phyloP scores from a whole-genome alignment of 768 basidiomycete species.

The Punctularia strigosozonata region DNA sequence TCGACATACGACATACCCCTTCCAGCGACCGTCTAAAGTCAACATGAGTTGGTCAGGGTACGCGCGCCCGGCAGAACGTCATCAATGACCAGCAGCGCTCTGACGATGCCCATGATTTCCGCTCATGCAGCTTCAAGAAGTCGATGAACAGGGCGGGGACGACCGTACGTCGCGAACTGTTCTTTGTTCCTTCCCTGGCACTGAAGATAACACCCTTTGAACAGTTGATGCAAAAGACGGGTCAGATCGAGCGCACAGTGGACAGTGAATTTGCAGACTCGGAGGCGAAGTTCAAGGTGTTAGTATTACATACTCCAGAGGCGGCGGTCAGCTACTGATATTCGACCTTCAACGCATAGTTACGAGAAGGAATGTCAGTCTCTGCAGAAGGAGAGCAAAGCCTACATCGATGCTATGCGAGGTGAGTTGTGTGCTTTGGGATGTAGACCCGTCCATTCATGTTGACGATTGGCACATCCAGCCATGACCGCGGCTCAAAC shows the following conservation, averaged over 20 bases:
- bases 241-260: conserved; percentile 92
- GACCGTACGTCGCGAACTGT: conserved; percentile 37
- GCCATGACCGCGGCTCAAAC: conserved; percentile 93
- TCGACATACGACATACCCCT: no score
- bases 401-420: conserved; percentile 90
- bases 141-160: conserved; percentile 86
- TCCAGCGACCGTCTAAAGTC: no score
- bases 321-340: conserved; percentile 3
- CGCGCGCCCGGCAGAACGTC: not conserved
- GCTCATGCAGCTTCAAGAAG: conserved; percentile 76
- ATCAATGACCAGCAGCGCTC: not conserved
- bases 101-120: no score
- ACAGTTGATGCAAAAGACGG: conserved; percentile 93
- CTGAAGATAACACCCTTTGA: conserved; percentile 6
- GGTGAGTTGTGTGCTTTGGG: conserved; percentile 35
- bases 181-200: not conserved
- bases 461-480: conserved; percentile 17
- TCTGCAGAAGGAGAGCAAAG: conserved; percentile 92
- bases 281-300: conserved; percentile 85
- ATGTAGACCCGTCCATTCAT: not conserved
- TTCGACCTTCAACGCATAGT: no score
- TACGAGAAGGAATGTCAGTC: conserved; percentile 94
- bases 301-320: conserved; percentile 19
- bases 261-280: conserved; percentile 91
- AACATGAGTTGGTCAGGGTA: conserved; percentile 9